Evolutionary conservation across 768 basidiomycete genomes (phyloP).

Genomic region (Gelatoporia subvermispora): DNA sequence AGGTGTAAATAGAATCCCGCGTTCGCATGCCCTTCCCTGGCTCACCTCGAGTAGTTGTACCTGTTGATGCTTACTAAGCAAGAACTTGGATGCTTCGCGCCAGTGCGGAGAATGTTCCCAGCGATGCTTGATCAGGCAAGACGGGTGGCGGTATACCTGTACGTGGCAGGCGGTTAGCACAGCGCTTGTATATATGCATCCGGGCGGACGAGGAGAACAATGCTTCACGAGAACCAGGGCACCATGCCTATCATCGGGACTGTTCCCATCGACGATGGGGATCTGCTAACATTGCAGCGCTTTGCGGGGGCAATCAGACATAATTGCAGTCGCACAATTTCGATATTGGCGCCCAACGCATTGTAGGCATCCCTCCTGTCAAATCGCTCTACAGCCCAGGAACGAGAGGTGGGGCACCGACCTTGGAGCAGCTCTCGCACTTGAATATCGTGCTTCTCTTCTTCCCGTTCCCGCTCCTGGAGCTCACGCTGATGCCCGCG

Average conservation of each 20-base stretch:
- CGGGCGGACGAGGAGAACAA: neutral
- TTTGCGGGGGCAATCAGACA: neutral
- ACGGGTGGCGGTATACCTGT: conserved; percentile 86
- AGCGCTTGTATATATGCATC: too few species aligned
- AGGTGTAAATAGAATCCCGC: neutral
- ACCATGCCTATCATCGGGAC: neutral
- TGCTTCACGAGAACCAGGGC: neutral
- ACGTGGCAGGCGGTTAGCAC: neutral
- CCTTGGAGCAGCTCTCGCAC: conserved; percentile 95
- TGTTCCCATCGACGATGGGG: too few species aligned
- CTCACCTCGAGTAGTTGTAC: conserved; percentile 90
- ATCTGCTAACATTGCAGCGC: too few species aligned
- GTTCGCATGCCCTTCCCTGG: neutral
- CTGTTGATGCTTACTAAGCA: conserved; percentile 94
- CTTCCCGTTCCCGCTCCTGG: conserved; percentile 43
- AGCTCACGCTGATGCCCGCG: conserved; percentile 22
- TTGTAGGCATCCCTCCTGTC: too few species aligned
- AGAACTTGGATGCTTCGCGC: conserved; percentile 87
- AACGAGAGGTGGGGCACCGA: neutral
- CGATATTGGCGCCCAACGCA: too few species aligned
- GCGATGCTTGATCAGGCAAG: conserved; percentile 93
- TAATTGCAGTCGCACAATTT: neutral
- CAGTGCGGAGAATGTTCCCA: conserved; percentile 98
- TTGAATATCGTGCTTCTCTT: conserved; percentile 84
- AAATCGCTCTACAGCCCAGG: too few species aligned